phyloP scores from a whole-genome alignment of 495 filamentous ascomycete species.

The Podospora australis region DNA sequence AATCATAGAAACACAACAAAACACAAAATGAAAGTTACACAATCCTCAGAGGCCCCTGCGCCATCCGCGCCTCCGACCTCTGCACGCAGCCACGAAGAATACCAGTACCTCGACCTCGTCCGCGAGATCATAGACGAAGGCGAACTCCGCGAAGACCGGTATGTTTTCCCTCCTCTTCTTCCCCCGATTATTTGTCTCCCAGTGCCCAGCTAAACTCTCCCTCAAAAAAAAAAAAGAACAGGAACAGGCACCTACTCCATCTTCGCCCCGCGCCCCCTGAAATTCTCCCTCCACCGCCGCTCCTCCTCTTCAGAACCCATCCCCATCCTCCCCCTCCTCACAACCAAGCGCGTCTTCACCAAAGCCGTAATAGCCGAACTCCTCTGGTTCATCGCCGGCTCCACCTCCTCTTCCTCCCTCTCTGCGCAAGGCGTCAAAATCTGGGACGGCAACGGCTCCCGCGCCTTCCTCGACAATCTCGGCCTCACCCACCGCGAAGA shows the following conservation, averaged over 20 bases:
- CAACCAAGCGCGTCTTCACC: conserved; percentile 92
- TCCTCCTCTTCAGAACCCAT: conserved; percentile 16
- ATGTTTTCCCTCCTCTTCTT: not conserved
- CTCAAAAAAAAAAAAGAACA: conserved; percentile 46
- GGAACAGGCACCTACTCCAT: conserved; percentile 88
- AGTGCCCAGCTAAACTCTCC: not conserved
- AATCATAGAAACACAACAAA: conserved; percentile 9
- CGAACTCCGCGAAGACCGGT: conserved; percentile 27
- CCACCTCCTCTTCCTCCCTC: conserved; percentile 69
- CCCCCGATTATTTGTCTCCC: not conserved
- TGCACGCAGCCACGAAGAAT: conserved; percentile 20
- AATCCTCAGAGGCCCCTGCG: not conserved
- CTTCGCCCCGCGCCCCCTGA: conserved; percentile 78
- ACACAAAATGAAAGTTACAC: conserved; percentile 6
- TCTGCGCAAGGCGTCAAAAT: conserved; percentile 79
- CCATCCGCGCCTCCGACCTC: not conserved
- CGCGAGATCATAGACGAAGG: conserved; percentile 26
- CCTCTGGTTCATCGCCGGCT: conserved; percentile 89
- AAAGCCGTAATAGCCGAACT: conserved; percentile 89
- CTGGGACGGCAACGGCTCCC: conserved; percentile 95
- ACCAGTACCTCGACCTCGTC: conserved; percentile 28
- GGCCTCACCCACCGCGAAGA: conserved; percentile 71
- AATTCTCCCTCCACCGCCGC: conserved; percentile 68
- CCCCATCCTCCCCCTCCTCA: conserved; percentile 81
- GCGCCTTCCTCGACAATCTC: conserved; percentile 76